Conservation (phyloP, 2,329 filamentous ascomycete genomes). For the Ceratocystis colombiana region DNA sequence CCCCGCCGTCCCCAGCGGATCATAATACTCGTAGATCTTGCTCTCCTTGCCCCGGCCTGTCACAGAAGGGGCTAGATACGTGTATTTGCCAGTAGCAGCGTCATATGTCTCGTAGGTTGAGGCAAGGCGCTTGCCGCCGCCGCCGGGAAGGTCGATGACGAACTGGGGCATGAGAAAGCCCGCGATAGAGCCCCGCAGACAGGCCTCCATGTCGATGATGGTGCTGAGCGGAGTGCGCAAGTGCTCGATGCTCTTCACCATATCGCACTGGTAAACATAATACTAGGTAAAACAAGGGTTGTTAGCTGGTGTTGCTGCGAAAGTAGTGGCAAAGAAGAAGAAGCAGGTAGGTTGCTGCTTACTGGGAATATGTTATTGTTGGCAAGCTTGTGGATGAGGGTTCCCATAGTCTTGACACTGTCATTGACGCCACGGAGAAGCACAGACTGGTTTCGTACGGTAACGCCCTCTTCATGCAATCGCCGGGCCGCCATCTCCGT, state of each 20-base stretch:
- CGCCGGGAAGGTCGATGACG: slow-evolving; percentile 53
- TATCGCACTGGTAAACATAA: slow-evolving; percentile 57
- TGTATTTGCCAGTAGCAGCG: slow-evolving; percentile 43
- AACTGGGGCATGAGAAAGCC: slow-evolving; percentile 55
- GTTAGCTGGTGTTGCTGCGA: not conserved
- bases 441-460: slow-evolving; percentile 47
- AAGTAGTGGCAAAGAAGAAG: not conserved
- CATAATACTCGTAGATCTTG: slow-evolving; percentile 47
- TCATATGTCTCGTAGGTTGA: slow-evolving; percentile 46
- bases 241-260: slow-evolving; percentile 52
- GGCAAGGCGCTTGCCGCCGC: slow-evolving; percentile 53
- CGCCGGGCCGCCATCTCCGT: slow-evolving; percentile 42
- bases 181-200: slow-evolving; percentile 50
- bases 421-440: slow-evolving; percentile 52
- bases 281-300: slow-evolving; percentile 37
- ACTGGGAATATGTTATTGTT: slow-evolving; percentile 49
- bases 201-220: slow-evolving; percentile 47
- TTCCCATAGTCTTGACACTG: slow-evolving; percentile 41
- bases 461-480: slow-evolving; percentile 37
- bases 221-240: slow-evolving; percentile 51
- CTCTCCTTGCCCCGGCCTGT: slow-evolving; percentile 38
- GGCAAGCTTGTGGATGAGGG: slow-evolving; percentile 44
- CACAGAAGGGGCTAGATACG: slow-evolving; percentile 47
- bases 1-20: slow-evolving; percentile 36
- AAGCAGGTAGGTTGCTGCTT: slow-evolving; percentile 29